Percentiles rank a stretch among this genome's conserved stretches.
Evolutionary conservation across 2,329 filamentous ascomycete genomes (phyloP).

Genomic region (Botrytis cinerea): DNA sequence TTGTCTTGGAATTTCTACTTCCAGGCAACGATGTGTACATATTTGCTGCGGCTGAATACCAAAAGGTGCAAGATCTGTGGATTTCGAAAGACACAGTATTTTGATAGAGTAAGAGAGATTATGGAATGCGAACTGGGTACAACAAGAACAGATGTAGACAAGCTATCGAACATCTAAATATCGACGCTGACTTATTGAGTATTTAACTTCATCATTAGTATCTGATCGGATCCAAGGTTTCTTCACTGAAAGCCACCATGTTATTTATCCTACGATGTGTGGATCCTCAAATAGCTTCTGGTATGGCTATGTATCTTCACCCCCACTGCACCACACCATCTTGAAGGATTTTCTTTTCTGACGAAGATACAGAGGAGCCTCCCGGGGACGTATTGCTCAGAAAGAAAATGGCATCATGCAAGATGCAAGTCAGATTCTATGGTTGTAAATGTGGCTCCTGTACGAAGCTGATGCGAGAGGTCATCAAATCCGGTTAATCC

Average conservation of each 20-base stretch:
- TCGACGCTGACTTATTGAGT: background rate
- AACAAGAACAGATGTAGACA: background rate
- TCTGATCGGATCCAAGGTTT: background rate
- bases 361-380: background rate
- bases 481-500: background rate
- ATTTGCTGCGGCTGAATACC: background rate
- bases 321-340: background rate
- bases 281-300: slow-evolving; percentile 11
- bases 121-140: background rate
- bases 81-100: background rate
- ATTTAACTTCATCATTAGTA: background rate
- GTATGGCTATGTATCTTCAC: background rate
- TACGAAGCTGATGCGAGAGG: background rate
- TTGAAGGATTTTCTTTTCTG: background rate
- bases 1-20: background rate
- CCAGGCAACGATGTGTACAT: slow-evolving; percentile 4
- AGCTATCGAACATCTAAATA: background rate
- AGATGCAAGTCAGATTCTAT: background rate
- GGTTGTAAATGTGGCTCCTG: background rate
- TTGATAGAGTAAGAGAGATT: background rate
- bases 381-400: background rate
- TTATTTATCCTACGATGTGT: background rate
- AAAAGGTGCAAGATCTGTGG: background rate
- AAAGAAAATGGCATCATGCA: background rate
- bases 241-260: background rate